phyloP scores from a whole-genome alignment of 495 filamentous ascomycete species.

The Amorphotheca resinae region DNA sequence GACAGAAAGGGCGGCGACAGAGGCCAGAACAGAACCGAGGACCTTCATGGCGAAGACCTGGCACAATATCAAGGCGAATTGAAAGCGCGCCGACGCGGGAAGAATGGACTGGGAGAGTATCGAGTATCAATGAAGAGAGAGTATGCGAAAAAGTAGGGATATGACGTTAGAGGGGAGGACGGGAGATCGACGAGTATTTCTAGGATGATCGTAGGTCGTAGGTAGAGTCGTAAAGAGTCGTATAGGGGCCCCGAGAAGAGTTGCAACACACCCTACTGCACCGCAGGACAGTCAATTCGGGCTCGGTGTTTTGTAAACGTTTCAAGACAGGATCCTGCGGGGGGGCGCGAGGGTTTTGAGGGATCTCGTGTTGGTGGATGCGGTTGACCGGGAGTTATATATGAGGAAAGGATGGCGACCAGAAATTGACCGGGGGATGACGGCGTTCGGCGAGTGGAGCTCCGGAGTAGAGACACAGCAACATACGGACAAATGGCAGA shows the following conservation, averaged over 20 bases:
- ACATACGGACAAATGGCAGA: too few species aligned
- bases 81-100: neutral
- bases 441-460: too few species aligned
- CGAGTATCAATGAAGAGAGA: neutral
- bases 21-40: neutral
- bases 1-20: neutral
- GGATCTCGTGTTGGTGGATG: too few species aligned
- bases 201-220: neutral
- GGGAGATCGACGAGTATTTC: neutral
- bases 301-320: neutral
- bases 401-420: too few species aligned
- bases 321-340: neutral
- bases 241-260: neutral
- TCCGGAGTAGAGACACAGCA: too few species aligned
- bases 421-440: too few species aligned
- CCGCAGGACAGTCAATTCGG: neutral
- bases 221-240: neutral
- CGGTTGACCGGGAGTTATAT: too few species aligned
- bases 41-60: conserved; percentile 1
- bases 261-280: neutral
- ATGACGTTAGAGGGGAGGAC: neutral
- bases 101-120: neutral
- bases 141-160: neutral
- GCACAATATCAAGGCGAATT: neutral
- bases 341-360: neutral